Evolutionary conservation across 2,329 filamentous ascomycete species (phyloP).

Genomic region (Fusarium sp.): DNA sequence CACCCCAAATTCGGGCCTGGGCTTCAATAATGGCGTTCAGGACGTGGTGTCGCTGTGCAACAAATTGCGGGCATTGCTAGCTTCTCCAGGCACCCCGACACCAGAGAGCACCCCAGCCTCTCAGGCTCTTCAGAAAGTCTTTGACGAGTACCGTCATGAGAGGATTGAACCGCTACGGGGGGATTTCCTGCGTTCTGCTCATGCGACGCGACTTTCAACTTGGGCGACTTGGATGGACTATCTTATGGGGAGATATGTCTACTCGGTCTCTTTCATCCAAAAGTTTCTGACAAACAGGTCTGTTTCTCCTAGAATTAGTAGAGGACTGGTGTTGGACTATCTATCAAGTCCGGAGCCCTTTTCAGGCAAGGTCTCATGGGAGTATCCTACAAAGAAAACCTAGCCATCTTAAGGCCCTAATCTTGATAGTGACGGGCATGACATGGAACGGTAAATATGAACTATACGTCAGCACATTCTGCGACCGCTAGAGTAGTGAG

Average conservation of each 20-base stretch:
- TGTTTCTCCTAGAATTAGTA: neutral
- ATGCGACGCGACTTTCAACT: neutral
- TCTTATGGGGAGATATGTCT: neutral
- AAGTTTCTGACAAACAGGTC: neutral
- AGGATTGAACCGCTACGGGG: neutral
- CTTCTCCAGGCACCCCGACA: neutral
- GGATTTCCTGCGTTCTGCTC: neutral
- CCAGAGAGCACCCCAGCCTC: neutral
- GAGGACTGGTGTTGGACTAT: neutral
- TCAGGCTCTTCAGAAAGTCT: neutral
- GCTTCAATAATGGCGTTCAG: conserved; percentile 40
- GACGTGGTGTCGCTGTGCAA: conserved; percentile 1
- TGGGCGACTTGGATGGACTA: neutral
- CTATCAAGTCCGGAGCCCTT: neutral
- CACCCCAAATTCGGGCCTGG: conserved; percentile 51
- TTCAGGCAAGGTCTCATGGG: neutral
- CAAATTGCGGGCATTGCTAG: neutral
- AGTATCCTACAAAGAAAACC: too few relatives aligned
- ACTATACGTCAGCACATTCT: too few relatives aligned
- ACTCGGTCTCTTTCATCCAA: neutral
- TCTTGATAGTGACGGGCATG: too few relatives aligned
- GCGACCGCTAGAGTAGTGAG: too few relatives aligned
- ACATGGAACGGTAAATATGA: too few relatives aligned
- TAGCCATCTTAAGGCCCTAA: too few relatives aligned
- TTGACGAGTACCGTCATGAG: neutral